phyloP scores from a whole-genome alignment of 1,139 yeast genomes.

The Suhomyces choctaworum region DNA sequence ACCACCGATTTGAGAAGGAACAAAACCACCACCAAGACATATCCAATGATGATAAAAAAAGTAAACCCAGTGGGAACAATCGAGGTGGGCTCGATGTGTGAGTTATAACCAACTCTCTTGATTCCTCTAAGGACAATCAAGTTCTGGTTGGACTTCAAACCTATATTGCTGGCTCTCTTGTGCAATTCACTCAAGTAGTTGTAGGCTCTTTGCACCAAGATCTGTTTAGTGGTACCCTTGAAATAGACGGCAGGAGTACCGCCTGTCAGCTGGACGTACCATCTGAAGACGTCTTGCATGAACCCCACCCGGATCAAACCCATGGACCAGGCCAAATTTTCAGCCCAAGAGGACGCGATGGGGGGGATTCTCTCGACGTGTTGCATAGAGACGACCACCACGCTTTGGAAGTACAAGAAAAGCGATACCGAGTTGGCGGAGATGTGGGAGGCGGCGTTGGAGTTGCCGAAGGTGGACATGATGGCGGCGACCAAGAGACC shows the following conservation, averaged over 20 bases:
- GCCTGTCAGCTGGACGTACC: conserved; percentile 82
- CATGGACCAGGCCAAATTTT: conserved; percentile 84
- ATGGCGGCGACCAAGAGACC: conserved; percentile 71
- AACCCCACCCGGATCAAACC: conserved; percentile 67
- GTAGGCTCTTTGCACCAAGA: conserved; percentile 66
- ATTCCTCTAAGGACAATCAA: conserved; percentile 72
- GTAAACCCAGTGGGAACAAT: conserved; percentile 77
- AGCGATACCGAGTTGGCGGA: conserved; percentile 74
- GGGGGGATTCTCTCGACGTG: conserved; percentile 76
- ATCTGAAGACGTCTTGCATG: conserved; percentile 76
- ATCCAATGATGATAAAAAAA: conserved; percentile 68
- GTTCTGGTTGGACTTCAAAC: conserved; percentile 44
- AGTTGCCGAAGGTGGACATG: conserved; percentile 72
- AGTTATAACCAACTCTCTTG: conserved; percentile 65
- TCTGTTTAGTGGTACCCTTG: conserved; percentile 56
- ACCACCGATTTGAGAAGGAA: conserved; percentile 52
- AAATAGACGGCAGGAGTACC: conserved; percentile 67
- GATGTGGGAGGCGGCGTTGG: conserved; percentile 76
- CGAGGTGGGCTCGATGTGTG: conserved; percentile 70
- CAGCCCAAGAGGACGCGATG: conserved; percentile 78
- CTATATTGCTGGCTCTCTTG: conserved; percentile 28
- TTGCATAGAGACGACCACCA: conserved; percentile 70
- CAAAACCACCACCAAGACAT: conserved; percentile 46
- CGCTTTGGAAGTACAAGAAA: conserved; percentile 75
- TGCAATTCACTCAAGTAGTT: conserved; percentile 28